Evolutionary conservation across 805 yeast genomes (phyloP).

Genomic region (Metschnikowia borealis): DNA sequence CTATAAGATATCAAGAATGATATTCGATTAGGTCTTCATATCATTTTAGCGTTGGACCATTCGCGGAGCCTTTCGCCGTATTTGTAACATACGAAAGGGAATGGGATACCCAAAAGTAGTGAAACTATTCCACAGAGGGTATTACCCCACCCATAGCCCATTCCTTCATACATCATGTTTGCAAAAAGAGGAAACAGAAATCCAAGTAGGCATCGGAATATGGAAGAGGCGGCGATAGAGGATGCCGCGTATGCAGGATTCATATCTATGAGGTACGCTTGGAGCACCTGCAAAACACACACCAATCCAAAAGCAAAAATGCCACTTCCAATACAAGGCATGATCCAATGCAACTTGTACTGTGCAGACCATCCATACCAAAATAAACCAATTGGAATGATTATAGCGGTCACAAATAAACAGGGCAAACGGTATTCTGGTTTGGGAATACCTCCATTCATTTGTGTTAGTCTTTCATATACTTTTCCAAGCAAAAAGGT

Average conservation of each 20-base stretch:
- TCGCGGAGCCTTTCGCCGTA: constrained; percentile 34
- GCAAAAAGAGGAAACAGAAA: constrained; percentile 38
- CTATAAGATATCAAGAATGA: neutral
- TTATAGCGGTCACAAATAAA: constrained; percentile 28
- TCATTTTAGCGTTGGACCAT: constrained; percentile 32
- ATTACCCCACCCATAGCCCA: constrained; percentile 41
- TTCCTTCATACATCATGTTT: constrained; percentile 28
- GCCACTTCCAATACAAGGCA: constrained; percentile 35
- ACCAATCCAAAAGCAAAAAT: constrained; percentile 36
- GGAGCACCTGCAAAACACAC: constrained; percentile 36
- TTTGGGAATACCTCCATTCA: constrained; percentile 31
- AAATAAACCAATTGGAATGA: constrained; percentile 35
- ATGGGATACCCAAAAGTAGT: constrained; percentile 33
- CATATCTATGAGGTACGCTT: constrained; percentile 38
- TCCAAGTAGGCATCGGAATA: constrained; percentile 37
- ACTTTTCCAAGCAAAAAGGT: constrained; percentile 25
- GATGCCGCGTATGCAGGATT: constrained; percentile 36
- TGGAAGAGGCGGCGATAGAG: constrained; percentile 41
- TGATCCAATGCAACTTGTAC: constrained; percentile 34
- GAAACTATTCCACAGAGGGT: constrained; percentile 36
- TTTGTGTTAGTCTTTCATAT: constrained; percentile 22
- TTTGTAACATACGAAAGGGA: constrained; percentile 33
- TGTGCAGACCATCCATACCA: constrained; percentile 42
- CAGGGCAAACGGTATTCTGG: constrained; percentile 40
- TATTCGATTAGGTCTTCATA: constrained; percentile 7